Conservation (phyloP, 805 yeast species). For the Starmerella sirachaensis region DNA sequence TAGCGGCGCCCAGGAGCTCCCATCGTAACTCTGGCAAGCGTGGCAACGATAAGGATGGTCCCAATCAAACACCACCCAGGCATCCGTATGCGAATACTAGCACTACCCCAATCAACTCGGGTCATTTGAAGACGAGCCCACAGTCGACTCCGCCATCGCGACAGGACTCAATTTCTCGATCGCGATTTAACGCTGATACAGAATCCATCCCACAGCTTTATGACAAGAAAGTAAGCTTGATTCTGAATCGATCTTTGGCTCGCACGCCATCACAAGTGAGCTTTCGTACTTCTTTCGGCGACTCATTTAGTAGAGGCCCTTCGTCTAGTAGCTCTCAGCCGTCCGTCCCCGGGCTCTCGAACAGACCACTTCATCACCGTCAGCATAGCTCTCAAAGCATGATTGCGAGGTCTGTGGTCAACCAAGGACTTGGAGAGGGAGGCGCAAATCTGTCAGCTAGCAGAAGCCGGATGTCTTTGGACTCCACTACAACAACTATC, state of each 20-base stretch:
- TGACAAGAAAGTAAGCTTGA: constrained; percentile 68
- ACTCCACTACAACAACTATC: constrained; percentile 7
- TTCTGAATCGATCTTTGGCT: constrained; percentile 59
- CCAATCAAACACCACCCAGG: neutral
- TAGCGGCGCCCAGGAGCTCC: constrained; percentile 13
- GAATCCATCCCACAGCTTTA: constrained; percentile 50
- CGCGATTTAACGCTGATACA: constrained; percentile 14
- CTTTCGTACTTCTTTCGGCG: constrained; percentile 64
- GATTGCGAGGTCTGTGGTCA: neutral
- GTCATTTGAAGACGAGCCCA: too few relatives aligned
- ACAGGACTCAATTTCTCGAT: constrained; percentile 3
- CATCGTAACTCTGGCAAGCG: neutral
- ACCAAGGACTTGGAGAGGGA: neutral
- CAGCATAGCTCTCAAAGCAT: constrained; percentile 5
- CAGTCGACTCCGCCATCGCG: neutral
- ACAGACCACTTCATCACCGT: constrained; percentile 5
- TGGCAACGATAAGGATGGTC: neutral
- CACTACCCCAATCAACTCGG: neutral
- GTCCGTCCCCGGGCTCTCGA: neutral
- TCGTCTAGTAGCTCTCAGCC: neutral
- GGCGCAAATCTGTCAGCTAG: neutral
- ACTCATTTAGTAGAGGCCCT: constrained; percentile 41
- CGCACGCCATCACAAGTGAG: constrained; percentile 65
- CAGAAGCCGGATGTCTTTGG: constrained; percentile 2
- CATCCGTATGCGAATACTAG: neutral